These are phyloP conservation scores for Xylaria curta DNA, from an alignment of 495 filamentous ascomycete genomes.

Conservation along the genomic window DNA sequence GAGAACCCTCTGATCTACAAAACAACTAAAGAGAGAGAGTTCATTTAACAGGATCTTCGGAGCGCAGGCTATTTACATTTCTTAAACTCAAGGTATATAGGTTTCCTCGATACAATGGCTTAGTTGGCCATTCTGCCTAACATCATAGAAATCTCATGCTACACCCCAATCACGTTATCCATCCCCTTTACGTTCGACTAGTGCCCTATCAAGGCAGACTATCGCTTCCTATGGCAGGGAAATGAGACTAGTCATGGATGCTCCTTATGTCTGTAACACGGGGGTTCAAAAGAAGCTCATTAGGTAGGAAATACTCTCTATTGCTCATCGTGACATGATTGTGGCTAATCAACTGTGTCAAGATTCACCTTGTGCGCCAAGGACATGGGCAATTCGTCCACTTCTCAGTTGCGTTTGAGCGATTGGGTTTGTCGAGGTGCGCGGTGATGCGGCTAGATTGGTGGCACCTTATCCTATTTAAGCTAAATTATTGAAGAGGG, in stretches of 20 bases:
- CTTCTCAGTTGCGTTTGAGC: background rate
- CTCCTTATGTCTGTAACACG: conserved; percentile 63
- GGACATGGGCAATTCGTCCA: background rate
- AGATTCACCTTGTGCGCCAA: background rate
- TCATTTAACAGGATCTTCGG: too few species aligned
- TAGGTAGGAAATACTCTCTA: conserved; percentile 26
- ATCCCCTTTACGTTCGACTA: too few species aligned
- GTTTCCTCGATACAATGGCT: too few species aligned
- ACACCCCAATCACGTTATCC: too few species aligned
- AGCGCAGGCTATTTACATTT: too few species aligned
- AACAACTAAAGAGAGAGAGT: too few species aligned
- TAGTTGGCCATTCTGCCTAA: too few species aligned
- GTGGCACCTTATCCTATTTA: conserved; percentile 31
- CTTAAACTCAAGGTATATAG: too few species aligned
- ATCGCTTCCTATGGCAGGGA: background rate
- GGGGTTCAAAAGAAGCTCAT: conserved; percentile 68
- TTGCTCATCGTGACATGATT: background rate
- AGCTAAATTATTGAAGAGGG: conserved; percentile 25
- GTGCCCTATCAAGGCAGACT: background rate
- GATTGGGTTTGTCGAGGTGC: conserved; percentile 28
- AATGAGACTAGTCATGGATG: conserved; percentile 47
- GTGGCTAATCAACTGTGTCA: background rate
- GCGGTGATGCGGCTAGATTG: conserved; percentile 30
- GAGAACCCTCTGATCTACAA: too few species aligned
- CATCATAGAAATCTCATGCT: too few species aligned